Evolutionary conservation across 345 rosid genomes (phyloP).

Genomic region (Brassica nigra): DNA sequence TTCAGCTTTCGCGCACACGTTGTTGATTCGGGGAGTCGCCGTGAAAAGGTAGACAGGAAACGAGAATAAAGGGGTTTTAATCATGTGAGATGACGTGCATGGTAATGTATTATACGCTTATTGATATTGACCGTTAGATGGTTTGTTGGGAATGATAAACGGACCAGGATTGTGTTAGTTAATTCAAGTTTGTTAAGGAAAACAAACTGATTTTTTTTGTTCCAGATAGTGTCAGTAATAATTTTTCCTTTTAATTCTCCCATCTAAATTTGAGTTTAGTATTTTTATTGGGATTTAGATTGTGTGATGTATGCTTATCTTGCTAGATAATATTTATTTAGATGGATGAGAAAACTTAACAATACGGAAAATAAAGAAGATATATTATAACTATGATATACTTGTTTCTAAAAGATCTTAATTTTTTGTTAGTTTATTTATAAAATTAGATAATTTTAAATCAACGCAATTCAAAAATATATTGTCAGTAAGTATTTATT

Average conservation of each 20-base stretch:
- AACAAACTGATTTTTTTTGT: neutral
- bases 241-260: too few relatives aligned
- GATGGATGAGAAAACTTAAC: neutral
- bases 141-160: neutral
- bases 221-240: neutral
- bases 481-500: neutral
- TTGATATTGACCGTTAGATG: slow-evolving; percentile 27
- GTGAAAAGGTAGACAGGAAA: slow-evolving; percentile 30
- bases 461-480: neutral
- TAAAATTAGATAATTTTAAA: too few relatives aligned
- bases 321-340: neutral
- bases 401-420: neutral
- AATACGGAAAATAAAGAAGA: neutral
- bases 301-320: neutral
- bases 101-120: neutral
- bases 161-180: neutral
- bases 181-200: neutral
- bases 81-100: neutral
- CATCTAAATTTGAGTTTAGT: too few relatives aligned
- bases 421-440: too few relatives aligned
- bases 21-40: slow-evolving; percentile 27
- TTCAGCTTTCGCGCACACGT: slow-evolving; percentile 37
- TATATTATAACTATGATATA: neutral
- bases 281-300: neutral
- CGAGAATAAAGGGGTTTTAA: neutral